Evolutionary conservation across 768 basidiomycete species (phyloP).

Genomic region (Tremella mesenterica): DNA sequence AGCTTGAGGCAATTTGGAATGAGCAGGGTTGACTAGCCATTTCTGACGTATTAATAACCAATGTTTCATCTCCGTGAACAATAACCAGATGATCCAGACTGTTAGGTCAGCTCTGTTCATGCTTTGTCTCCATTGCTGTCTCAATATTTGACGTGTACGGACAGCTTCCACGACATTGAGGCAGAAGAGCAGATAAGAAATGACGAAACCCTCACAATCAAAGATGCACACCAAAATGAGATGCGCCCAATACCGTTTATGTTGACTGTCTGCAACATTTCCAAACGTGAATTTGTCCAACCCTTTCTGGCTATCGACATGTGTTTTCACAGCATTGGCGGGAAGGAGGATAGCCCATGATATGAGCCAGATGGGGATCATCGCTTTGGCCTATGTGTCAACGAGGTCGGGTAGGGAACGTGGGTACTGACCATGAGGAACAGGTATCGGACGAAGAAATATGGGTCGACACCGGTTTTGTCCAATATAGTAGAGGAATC

Average conservation of each 20-base stretch:
- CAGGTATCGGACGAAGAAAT: conserved; percentile 82
- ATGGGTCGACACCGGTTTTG: conserved; percentile 58
- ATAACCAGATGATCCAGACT: conserved; percentile 82
- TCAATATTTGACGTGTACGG: not conserved
- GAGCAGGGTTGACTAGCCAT: conserved; percentile 64
- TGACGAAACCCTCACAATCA: conserved; percentile 54
- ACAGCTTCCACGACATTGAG: not conserved
- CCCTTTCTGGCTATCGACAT: conserved; percentile 49
- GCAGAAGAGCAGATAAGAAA: not conserved
- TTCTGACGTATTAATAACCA: conserved; percentile 73
- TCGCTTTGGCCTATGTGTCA: too few species aligned
- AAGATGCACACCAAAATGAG: conserved; percentile 66
- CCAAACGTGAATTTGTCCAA: conserved; percentile 72
- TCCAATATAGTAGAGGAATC: conserved; percentile 43
- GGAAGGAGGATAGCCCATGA: conserved; percentile 83
- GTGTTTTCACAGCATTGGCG: conserved; percentile 53
- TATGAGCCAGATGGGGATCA: conserved; percentile 83
- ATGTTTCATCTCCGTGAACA: conserved; percentile 68
- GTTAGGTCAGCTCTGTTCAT: not conserved
- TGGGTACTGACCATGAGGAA: conserved; percentile 81
- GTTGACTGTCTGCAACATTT: conserved; percentile 54
- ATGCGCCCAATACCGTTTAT: conserved; percentile 65
- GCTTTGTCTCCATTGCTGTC: not conserved
- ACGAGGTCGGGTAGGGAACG: too few species aligned
- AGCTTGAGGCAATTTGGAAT: conserved; percentile 73